Evolutionary conservation across 371 early-diverging fungal species (phyloP).

Genomic region (Mucor irregularis): DNA sequence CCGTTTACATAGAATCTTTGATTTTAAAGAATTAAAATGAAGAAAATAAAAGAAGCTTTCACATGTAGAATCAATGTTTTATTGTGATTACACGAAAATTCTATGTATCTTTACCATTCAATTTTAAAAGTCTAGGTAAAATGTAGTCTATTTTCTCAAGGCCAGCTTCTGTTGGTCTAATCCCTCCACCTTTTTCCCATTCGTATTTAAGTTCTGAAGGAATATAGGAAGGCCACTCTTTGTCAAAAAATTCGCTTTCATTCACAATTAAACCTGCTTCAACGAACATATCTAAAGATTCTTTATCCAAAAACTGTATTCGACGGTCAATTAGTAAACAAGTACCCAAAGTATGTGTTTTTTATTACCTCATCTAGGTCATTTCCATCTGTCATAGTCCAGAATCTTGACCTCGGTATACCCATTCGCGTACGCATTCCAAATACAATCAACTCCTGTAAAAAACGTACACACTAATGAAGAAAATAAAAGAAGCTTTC

Average conservation of each 20-base stretch:
- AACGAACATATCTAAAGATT: slow-evolving; percentile 21
- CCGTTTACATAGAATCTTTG: slow-evolving; percentile 21
- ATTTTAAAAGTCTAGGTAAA: slow-evolving; percentile 24
- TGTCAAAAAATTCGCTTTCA: slow-evolving; percentile 6
- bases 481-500: too few relatives aligned
- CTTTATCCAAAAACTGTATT: slow-evolving; percentile 27
- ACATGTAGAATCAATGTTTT: too few relatives aligned
- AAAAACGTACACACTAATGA: not conserved
- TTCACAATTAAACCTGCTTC: slow-evolving; percentile 28
- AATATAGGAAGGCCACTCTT: slow-evolving; percentile 5
- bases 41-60: too few relatives aligned
- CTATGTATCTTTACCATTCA: too few relatives aligned
- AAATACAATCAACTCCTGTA: slow-evolving; percentile 66
- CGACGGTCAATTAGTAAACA: not conserved
- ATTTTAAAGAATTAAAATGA: too few relatives aligned
- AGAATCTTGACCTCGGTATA: slow-evolving; percentile 42
- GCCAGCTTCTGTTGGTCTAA: slow-evolving; percentile 45
- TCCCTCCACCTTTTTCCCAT: slow-evolving; percentile 22
- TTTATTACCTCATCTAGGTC: slow-evolving; percentile 27
- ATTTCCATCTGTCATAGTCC: slow-evolving; percentile 24
- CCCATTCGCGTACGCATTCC: slow-evolving; percentile 72
- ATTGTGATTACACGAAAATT: too few relatives aligned
- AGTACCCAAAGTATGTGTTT: not conserved
- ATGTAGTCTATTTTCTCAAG: slow-evolving; percentile 42
- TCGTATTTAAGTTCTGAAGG: slow-evolving; percentile 28